Evolutionary conservation across 345 rosid species (phyloP).

Genomic region (Eucalyptus sideroxylon): DNA sequence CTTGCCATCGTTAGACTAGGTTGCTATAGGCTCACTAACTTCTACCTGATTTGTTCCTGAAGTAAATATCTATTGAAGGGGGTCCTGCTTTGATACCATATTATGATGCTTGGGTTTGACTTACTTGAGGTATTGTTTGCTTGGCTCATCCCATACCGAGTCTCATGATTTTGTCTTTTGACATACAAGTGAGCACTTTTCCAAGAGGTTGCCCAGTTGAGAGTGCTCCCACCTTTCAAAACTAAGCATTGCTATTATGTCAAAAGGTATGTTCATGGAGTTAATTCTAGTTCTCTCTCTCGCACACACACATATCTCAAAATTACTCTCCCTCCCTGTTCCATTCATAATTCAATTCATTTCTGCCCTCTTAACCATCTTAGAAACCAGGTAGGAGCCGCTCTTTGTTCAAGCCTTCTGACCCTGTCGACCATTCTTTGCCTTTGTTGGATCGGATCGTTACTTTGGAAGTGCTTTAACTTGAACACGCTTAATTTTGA

Average conservation of each 20-base stretch:
- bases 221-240: background rate
- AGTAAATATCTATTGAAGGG: too few relatives aligned
- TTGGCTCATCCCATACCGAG: too few relatives aligned
- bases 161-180: too few relatives aligned
- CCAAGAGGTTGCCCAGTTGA: background rate
- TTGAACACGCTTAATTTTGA: too few relatives aligned
- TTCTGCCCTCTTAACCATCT: fast-evolving
- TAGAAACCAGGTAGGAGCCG: background rate
- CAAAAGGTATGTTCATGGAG: background rate
- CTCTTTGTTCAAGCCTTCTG: background rate
- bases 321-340: background rate
- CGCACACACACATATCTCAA: background rate
- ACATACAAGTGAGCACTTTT: background rate
- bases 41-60: background rate
- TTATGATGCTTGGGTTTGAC: too few relatives aligned
- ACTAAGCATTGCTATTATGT: background rate
- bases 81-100: too few relatives aligned
- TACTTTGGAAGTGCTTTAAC: too few relatives aligned
- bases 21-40: background rate
- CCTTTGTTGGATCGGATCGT: background rate
- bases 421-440: fast-evolving
- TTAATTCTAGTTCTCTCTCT: too few relatives aligned
- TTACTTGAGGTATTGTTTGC: too few relatives aligned
- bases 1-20: background rate
- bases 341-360: too few relatives aligned